Evolutionary conservation across 495 filamentous ascomycete genomes (phyloP), one percentile per base, ranked within the genome.

Genomic region (Aspergillus kassunensis): DNA sequence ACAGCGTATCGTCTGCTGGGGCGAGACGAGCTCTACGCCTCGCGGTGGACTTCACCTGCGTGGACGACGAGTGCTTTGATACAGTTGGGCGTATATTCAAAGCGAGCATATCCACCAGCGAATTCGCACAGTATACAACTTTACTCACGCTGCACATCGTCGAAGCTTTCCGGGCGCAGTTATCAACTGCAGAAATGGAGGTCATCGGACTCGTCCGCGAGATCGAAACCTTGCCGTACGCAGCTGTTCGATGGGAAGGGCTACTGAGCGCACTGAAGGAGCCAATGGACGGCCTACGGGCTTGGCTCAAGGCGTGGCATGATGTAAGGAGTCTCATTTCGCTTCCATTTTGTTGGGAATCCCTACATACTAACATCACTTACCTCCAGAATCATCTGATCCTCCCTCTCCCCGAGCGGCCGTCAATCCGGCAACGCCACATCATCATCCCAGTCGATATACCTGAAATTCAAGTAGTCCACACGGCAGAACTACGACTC

Each of bases 401-500:
- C 19, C 64, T 77, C 24, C 53, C 45, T n/a, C 63, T 79, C 9
- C 67, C 71, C 11, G 16, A 57, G 1, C 58, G 65, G 6, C 60
- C 66, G 6, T 55, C 62, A 21, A 67, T 72, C 25, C 70, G 62
- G 13, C 56, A 50, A 44, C 73, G 72, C 41, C 70, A 69, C 36
- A 75, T 81, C 55, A 59, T 72, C 31, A 76, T 81, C 43, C 77
- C 78, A 3, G 90, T 97, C 16, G 88, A 95, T 37, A 80, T 97
- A n/a, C 95, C 93, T 0, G 79, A 86, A 6, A 76, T 96, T 20
- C 82, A 87, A 48, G 81, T 97, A 21, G 84, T 97, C 2, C 87
- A 92, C 67, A 95, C 87, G 1, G 88, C 86, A 15, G 84, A 91
- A 47, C 80, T 97, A 36, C 76, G 75, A 21, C 71, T 90, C 11